Evolutionary conservation across 495 filamentous ascomycete species (phyloP).

Genomic region (Xylaria grammica): DNA sequence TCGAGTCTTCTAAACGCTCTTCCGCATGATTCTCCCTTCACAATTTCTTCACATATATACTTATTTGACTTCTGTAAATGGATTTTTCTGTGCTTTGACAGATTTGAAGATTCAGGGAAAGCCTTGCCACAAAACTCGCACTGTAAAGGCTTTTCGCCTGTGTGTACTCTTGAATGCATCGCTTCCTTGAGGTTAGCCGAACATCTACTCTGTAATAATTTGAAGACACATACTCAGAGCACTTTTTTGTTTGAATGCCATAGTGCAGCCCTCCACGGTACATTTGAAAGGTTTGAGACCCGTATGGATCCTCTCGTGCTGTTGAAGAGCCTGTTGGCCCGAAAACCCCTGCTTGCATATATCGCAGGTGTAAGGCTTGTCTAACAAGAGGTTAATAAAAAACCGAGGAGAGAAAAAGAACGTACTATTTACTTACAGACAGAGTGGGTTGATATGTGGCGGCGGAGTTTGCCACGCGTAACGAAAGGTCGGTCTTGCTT

Average conservation of each 20-base stretch:
- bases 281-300: conserved; percentile 66
- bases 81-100: conserved; percentile 58
- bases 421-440: conserved; percentile 53
- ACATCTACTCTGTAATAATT: neutral
- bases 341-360: conserved; percentile 62
- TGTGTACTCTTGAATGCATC: conserved; percentile 64
- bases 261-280: conserved; percentile 52
- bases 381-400: conserved; percentile 40
- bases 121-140: conserved; percentile 54
- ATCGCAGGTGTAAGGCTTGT: conserved; percentile 61
- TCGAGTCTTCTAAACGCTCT: conserved; percentile 62
- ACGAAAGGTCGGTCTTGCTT: conserved; percentile 39
- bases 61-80: conserved; percentile 46
- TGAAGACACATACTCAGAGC: conserved; percentile 52
- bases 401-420: neutral
- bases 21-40: conserved; percentile 40
- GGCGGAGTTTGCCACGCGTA: conserved; percentile 65
- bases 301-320: conserved; percentile 66
- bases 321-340: conserved; percentile 63
- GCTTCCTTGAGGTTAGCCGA: conserved; percentile 42
- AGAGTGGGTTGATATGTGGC: conserved; percentile 68
- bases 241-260: conserved; percentile 61
- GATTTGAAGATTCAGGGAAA: conserved; percentile 62
- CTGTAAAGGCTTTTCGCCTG: conserved; percentile 53
- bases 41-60: conserved; percentile 31